Evolutionary conservation across 495 filamentous ascomycete genomes (phyloP).

Genomic region (Podospora pseudopauciseta): DNA sequence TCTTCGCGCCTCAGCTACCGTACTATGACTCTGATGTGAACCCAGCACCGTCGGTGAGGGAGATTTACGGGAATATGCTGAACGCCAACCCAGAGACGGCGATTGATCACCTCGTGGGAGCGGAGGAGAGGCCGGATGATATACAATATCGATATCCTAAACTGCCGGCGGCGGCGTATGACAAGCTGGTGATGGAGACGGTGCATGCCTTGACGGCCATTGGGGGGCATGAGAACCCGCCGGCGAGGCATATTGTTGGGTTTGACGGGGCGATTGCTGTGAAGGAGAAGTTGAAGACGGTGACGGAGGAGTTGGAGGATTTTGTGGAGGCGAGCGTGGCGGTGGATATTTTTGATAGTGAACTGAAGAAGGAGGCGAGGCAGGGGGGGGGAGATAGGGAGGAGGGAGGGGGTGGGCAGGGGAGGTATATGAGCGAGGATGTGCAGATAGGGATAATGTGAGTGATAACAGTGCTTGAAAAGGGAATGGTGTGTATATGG

Average conservation of each 20-base stretch:
- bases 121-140: slow-evolving; percentile 35
- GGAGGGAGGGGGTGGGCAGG: neutral
- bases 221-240: slow-evolving; percentile 92
- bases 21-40: slow-evolving; percentile 71
- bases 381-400: slow-evolving; percentile 29
- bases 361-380: slow-evolving; percentile 46
- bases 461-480: neutral
- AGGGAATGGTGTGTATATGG: too few relatives aligned
- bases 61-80: slow-evolving; percentile 73
- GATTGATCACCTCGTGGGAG: slow-evolving; percentile 32
- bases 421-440: neutral
- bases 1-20: slow-evolving; percentile 69
- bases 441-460: neutral
- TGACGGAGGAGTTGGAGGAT: slow-evolving; percentile 93
- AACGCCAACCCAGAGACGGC: slow-evolving; percentile 52
- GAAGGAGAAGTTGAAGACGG: slow-evolving; percentile 94
- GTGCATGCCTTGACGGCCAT: slow-evolving; percentile 88
- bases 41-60: slow-evolving; percentile 73
- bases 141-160: slow-evolving; percentile 70
- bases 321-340: slow-evolving; percentile 86
- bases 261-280: slow-evolving; percentile 84
- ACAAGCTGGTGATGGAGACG: slow-evolving; percentile 77
- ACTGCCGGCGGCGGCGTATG: slow-evolving; percentile 60
- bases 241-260: slow-evolving; percentile 89
- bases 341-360: slow-evolving; percentile 67